A percentile compares a stretch with the other conserved stretches of the same genome.
Evolutionary conservation across 768 basidiomycete species (phyloP).

Genomic region (Holtermannia corniformis): DNA sequence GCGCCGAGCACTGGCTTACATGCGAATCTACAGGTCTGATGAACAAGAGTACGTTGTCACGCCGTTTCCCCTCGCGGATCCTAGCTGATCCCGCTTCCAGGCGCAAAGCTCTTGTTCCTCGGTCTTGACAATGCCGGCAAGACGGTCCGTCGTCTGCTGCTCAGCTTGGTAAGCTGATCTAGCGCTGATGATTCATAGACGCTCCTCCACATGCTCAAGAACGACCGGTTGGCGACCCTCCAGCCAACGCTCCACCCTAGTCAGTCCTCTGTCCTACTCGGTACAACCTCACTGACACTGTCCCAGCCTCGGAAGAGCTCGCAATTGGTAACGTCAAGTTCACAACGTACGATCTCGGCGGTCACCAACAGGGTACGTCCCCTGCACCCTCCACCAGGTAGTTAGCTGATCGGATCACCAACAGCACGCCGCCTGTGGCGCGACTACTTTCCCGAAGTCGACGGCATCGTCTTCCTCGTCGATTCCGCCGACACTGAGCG

Average conservation of each 20-base stretch:
- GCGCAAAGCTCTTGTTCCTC: slow-evolving; percentile 96
- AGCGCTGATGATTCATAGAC: slow-evolving; percentile 50
- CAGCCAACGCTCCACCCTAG: slow-evolving; percentile 98
- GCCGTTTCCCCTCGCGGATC: background rate
- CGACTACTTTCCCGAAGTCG: slow-evolving; percentile 99
- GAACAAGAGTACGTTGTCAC: slow-evolving; percentile 64
- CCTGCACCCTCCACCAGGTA: background rate
- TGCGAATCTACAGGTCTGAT: slow-evolving; percentile 54
- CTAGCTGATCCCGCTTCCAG: slow-evolving; percentile 7
- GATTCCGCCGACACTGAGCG: slow-evolving; percentile 96
- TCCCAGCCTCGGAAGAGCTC: slow-evolving; percentile 90
- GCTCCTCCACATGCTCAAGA: slow-evolving; percentile 97
- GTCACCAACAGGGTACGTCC: slow-evolving; percentile 78
- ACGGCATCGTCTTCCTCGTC: slow-evolving; percentile 96
- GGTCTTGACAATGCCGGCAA: slow-evolving; percentile 99
- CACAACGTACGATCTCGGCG: slow-evolving; percentile 95
- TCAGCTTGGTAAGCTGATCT: background rate
- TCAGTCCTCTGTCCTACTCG: slow-evolving; percentile 43
- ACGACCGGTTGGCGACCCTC: slow-evolving; percentile 90
- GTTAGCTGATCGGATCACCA: background rate
- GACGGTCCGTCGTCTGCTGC: slow-evolving; percentile 55
- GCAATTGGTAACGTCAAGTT: slow-evolving; percentile 99
- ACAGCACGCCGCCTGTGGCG: slow-evolving; percentile 94
- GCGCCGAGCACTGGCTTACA: background rate
- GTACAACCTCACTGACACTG: background rate